Base-by-base conservation (phyloP, 495 filamentous ascomycete species). In the Usnea hakonensis region DNA sequence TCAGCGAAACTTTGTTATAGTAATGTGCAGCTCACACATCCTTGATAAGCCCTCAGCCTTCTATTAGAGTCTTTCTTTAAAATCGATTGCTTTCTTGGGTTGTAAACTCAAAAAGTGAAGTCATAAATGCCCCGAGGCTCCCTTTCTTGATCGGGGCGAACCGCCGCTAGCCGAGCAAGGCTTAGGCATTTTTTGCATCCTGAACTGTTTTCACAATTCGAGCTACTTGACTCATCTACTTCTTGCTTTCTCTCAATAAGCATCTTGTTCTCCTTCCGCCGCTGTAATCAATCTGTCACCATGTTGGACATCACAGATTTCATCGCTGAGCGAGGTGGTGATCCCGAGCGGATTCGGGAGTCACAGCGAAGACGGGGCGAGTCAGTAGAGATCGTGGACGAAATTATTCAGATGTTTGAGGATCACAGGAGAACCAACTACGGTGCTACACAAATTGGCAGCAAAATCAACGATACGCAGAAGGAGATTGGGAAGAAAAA, bases 401-500 rank as follows among this genome's bases (percentile, higher is more conserved):
- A 95, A 75, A 85, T 98, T 43, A 90, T 96, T 67, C 81, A 79
- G 17, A 78, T 96, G 68, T 97, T 85, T 65, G 90, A 96, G 71
- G 91, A 95, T 67, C 90, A 92, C 69, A 83, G 90, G 59, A 83
- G 77, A 72, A 91, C 89, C 33, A 83, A 88, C 62, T 97, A 97
- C 73, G 83, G 81, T 36, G 88, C 87, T 21, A 87, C 85, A 26
- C 88, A 94, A 68, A 84, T 95, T 61, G 85, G 85, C 61, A 83
- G 85, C 67, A 85, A 87, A 76, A 89, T 96, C 72, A 98, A 97
- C 75, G 84, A 81, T 14, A 80, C 90, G 21, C 89, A 94, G 70
- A 96, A 95, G 75, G 82, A 91, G 70, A 95, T 97, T 70, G 91
- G 89, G 21, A 78, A 81, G 64, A 95, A 92, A 81, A 96, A 95